A percentile compares a stretch with the other conserved stretches of the same genome.
phyloP scores from a whole-genome alignment of 2,329 filamentous ascomycete species.

The Ophiosphaerella narmari region DNA sequence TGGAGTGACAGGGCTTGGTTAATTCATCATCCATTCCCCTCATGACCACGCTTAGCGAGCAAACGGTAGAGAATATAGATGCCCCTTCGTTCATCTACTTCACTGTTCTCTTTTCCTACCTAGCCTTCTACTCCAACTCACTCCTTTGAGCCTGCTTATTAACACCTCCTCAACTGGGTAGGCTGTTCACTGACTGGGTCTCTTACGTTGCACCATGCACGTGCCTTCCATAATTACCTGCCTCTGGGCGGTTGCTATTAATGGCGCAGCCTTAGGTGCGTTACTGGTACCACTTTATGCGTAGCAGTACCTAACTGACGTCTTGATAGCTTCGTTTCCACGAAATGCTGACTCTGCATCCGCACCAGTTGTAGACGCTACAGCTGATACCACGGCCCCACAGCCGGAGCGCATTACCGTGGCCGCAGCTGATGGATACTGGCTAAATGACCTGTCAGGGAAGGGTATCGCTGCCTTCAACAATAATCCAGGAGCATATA shows the following conservation, averaged over 20 bases:
- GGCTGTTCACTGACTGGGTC: too few relatives aligned
- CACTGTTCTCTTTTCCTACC: constrained; percentile 4
- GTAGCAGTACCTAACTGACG: constrained; percentile 4
- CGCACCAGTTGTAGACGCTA: neutral
- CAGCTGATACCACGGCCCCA: neutral
- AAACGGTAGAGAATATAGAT: constrained; percentile 12
- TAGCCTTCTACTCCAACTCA: constrained; percentile 6
- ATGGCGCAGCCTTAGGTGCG: constrained; percentile 27
- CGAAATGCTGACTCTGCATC: constrained; percentile 4
- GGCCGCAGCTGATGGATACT: constrained; percentile 38
- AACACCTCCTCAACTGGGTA: neutral
- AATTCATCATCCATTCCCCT: constrained; percentile 5
- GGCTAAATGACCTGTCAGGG: constrained; percentile 50
- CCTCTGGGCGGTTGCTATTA: constrained; percentile 33
- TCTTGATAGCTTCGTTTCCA: constrained; percentile 11
- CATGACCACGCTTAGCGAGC: constrained; percentile 7
- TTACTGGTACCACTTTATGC: neutral
- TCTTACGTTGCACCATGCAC: constrained; percentile 22
- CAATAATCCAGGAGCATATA: constrained; percentile 44
- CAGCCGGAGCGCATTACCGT: constrained; percentile 3
- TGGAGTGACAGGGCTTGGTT: constrained; percentile 4
- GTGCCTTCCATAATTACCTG: constrained; percentile 31
- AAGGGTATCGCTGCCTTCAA: constrained; percentile 51
- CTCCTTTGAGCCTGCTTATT: constrained; percentile 2
- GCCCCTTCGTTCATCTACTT: constrained; percentile 3